Evolutionary conservation across 352 stramenopile genomes (phyloP).

Genomic region (Blastocystis sp.): DNA sequence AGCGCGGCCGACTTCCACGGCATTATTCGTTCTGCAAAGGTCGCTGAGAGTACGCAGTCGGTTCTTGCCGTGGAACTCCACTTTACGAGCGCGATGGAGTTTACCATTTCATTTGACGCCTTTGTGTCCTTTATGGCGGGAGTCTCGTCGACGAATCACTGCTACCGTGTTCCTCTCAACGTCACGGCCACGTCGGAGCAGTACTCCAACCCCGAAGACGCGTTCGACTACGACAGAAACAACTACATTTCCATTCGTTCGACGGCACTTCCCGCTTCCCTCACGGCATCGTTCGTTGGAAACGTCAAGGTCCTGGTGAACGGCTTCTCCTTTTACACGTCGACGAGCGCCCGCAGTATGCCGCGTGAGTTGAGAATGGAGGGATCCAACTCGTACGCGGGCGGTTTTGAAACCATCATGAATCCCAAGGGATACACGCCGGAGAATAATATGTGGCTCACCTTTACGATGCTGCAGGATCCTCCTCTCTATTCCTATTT

Average conservation of each 20-base stretch:
- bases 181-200: not conserved
- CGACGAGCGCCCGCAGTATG: too few relatives aligned
- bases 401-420: not conserved
- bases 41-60: not conserved
- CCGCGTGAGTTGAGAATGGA: too few relatives aligned
- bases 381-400: not conserved
- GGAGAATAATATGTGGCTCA: not conserved
- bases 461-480: not conserved
- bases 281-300: not conserved
- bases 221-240: not conserved
- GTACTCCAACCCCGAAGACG: not conserved
- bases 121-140: not conserved
- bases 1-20: not conserved
- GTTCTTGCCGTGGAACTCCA: constrained; percentile 24
- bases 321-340: not conserved
- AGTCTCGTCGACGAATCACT: not conserved
- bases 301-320: not conserved
- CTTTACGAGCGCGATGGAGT: not conserved
- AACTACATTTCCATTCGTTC: too few relatives aligned
- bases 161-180: not conserved
- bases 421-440: not conserved
- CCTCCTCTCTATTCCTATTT: not conserved
- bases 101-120: not conserved
- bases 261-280: not conserved
- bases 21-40: constrained; percentile 5